A percentile compares a stretch with the other conserved stretches of the same genome.
Conservation (phyloP, 2,329 filamentous ascomycete species). For the Lasiodiplodia hormozganensis region DNA sequence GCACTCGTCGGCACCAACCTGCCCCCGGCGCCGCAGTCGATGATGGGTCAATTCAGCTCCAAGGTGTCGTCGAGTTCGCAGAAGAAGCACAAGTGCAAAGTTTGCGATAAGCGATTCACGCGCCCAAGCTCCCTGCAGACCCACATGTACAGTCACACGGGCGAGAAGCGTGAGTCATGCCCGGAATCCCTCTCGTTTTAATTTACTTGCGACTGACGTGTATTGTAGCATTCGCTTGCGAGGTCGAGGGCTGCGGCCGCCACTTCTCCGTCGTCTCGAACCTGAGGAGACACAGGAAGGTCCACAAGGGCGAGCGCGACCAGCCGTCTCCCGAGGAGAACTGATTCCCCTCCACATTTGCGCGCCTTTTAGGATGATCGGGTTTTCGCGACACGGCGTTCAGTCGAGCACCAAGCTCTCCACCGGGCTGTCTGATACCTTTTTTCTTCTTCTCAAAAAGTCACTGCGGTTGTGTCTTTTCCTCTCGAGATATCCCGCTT, state of each 20-base stretch:
- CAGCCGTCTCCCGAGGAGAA: constrained; percentile 57
- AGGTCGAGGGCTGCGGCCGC: constrained; percentile 91
- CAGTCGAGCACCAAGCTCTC: constrained; percentile 16
- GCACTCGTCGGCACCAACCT: constrained; percentile 67
- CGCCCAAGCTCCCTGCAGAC: constrained; percentile 93
- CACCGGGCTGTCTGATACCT: background rate
- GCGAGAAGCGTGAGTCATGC: constrained; percentile 88
- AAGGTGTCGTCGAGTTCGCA: constrained; percentile 95
- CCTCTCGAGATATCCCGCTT: constrained; percentile 30
- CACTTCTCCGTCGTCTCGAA: constrained; percentile 99
- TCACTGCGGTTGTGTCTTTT: constrained; percentile 27
- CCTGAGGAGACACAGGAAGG: constrained; percentile 90
- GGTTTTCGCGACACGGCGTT: constrained; percentile 16
- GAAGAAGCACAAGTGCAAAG: constrained; percentile 99
- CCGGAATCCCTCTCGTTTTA: background rate
- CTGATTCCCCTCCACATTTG: constrained; percentile 4
- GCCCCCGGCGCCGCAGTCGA: constrained; percentile 87
- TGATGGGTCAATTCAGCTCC: constrained; percentile 99
- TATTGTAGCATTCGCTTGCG: constrained; percentile 82
- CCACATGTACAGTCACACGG: constrained; percentile 98
- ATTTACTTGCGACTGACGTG: constrained; percentile 33
- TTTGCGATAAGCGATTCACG: constrained; percentile 97
- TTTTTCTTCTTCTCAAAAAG: constrained; percentile 21
- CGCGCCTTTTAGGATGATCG: constrained; percentile 11
- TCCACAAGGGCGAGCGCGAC: constrained; percentile 78